Conservation (phyloP, 73 alveolate species). For the Paramecium sonneborni region DNA sequence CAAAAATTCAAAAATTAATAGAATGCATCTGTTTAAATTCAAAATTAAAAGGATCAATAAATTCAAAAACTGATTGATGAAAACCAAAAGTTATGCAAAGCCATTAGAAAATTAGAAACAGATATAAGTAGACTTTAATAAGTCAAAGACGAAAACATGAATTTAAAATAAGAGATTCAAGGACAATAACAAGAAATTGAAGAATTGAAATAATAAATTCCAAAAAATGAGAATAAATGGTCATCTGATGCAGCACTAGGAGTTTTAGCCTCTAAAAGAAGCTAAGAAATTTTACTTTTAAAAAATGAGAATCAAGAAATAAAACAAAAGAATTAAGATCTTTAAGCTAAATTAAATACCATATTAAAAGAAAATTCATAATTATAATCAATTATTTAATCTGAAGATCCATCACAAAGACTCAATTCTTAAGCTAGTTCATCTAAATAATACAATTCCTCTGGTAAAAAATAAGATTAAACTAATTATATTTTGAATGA, state of each 20-base stretch:
- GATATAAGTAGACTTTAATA: background rate
- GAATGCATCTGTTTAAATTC: background rate
- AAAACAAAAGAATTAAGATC: background rate
- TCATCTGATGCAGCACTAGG: background rate
- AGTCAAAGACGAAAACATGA: background rate
- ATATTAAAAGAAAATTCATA: background rate
- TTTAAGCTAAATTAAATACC: background rate
- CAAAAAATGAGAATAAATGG: background rate
- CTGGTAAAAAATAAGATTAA: background rate
- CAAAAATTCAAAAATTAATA: background rate
- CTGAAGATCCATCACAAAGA: background rate
- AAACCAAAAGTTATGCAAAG: background rate
- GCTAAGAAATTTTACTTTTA: background rate
- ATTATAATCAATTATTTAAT: background rate
- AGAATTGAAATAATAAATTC: background rate
- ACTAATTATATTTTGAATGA: background rate
- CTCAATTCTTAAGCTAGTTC: background rate
- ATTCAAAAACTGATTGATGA: background rate
- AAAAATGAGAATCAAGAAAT: background rate
- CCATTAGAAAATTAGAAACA: background rate
- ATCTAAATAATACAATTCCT: background rate
- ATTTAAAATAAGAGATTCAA: background rate
- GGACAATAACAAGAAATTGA: background rate
- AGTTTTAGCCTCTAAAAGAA: background rate
- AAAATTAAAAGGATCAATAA: background rate